A percentile compares a stretch with the other conserved stretches of the same genome.
phyloP scores from a whole-genome alignment of 805 yeast species.

The Nakazawaea wickerhamii region DNA sequence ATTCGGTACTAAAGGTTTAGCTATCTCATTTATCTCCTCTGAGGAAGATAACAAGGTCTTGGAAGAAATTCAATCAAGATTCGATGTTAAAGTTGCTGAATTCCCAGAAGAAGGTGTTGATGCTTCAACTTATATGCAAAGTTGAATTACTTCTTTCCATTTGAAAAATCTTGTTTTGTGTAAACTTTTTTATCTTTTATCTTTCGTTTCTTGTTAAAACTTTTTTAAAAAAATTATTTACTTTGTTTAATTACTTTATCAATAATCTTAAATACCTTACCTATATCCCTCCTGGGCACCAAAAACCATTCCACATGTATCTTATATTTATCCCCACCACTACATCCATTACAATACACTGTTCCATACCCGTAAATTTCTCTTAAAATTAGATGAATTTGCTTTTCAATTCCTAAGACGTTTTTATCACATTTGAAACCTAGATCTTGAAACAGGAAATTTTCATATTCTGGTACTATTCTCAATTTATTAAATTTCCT shows the following conservation, averaged over 20 bases:
- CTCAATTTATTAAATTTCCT: conserved; percentile 14
- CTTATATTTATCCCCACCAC: conserved; percentile 15
- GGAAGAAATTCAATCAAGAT: conserved; percentile 91
- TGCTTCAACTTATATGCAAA: conserved; percentile 96
- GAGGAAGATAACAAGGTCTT: conserved; percentile 87
- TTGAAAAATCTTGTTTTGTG: background rate
- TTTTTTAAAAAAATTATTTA: background rate
- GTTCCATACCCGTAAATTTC: conserved; percentile 41
- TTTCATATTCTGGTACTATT: conserved; percentile 9
- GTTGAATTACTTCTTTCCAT: conserved; percentile 33
- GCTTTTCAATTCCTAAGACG: conserved; percentile 34
- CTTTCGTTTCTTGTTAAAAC: background rate
- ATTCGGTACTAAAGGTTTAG: conserved; percentile 98
- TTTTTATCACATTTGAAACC: conserved; percentile 32
- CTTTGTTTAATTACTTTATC: conserved; percentile 20
- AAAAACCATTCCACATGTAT: conserved; percentile 54
- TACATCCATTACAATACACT: conserved; percentile 44
- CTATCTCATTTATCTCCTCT: conserved; percentile 81
- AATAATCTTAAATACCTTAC: conserved; percentile 27
- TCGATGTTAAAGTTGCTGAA: conserved; percentile 90
- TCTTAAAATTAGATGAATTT: conserved; percentile 35
- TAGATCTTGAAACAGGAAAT: conserved; percentile 20
- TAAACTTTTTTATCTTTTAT: background rate
- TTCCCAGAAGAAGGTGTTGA: conserved; percentile 98
- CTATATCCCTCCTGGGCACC: conserved; percentile 38